Evolutionary conservation across 352 stramenopile genomes (phyloP).

Genomic region (Peronospora belbahrii): DNA sequence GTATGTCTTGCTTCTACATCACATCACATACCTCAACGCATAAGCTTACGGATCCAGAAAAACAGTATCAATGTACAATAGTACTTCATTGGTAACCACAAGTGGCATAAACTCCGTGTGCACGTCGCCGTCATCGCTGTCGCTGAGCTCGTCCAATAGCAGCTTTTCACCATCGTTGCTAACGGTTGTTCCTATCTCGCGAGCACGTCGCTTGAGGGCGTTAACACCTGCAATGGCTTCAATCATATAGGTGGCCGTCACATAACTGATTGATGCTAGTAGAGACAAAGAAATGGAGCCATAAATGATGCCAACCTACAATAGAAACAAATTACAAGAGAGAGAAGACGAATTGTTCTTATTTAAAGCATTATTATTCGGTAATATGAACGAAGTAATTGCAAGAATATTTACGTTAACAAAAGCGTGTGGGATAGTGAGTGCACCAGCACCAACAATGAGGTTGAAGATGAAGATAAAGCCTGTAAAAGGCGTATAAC

Average conservation of each 20-base stretch:
- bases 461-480: conserved; percentile 91
- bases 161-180: conserved; percentile 19
- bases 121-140: conserved; percentile 35
- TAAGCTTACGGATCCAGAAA: conserved; percentile 5
- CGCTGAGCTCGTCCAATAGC: conserved; percentile 21
- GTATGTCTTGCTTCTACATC: conserved; percentile 43
- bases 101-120: conserved; percentile 67
- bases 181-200: conserved; percentile 31
- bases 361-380: too few relatives aligned
- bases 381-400: background rate
- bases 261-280: conserved; percentile 64
- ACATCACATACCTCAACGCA: conserved; percentile 12
- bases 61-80: conserved; percentile 18
- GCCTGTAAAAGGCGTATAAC: conserved; percentile 80
- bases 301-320: conserved; percentile 76
- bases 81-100: conserved; percentile 70
- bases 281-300: conserved; percentile 46
- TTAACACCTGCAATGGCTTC: conserved; percentile 79
- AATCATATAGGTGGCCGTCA: conserved; percentile 83
- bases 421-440: conserved; percentile 84
- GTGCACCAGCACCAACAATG: conserved; percentile 77
- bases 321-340: too few relatives aligned
- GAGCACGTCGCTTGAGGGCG: conserved; percentile 49
- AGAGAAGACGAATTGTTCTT: too few relatives aligned
- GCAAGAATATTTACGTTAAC: conserved; percentile 57